Evolutionary conservation across 805 yeast genomes (phyloP), one percentile per base, ranked within the genome.

Genomic region (Geotrichum ghanense): DNA sequence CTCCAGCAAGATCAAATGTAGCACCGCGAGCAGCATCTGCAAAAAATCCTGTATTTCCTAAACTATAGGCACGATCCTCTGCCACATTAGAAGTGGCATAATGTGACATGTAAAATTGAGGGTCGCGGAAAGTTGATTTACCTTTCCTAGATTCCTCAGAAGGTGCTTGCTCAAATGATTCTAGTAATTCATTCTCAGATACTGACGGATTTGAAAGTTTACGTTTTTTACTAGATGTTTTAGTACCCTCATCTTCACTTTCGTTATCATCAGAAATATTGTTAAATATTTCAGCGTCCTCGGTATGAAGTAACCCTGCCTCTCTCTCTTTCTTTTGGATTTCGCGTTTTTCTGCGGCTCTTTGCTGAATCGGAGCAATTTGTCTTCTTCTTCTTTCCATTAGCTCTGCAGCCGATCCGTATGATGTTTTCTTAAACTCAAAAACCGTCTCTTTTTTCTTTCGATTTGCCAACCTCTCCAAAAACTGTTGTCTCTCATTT

Each of bases 321-420:
- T 82, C 67, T 17, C 82, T 69, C 56, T 87, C 95, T 56, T 83
- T 85, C 57, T 84, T 90, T 40, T 84, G 65, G 7, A 53, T 51
- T 12, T 47, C 52, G 56, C 72, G 71, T 56, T 81, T 73, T 61
- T 88, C 94, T 51, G 69, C 71, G 0, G 94, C 88, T 54, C 81
- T 75, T 54, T 79, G 71, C 63, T 89, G 95, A 45, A 89, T 78
- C 9, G 94, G 94, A 0, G 95, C 95, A 48, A 90, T 72, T 61
- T 89, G 96, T 50, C 72, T 73, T 62, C 99, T 74, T 70, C 97
- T 73, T 50, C 79, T 78, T 52, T 79, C 74, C 98, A 92, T 92
- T 59, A 92, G 71, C 46, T 81, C 81, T 35, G 84, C 81, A 59
- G 87, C 71, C 2, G 62, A 57, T 2, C 61, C 63, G 16, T 55